Base-by-base conservation (phyloP, 2,329 filamentous ascomycete species). In the Magnaporthales sp. region DNA sequence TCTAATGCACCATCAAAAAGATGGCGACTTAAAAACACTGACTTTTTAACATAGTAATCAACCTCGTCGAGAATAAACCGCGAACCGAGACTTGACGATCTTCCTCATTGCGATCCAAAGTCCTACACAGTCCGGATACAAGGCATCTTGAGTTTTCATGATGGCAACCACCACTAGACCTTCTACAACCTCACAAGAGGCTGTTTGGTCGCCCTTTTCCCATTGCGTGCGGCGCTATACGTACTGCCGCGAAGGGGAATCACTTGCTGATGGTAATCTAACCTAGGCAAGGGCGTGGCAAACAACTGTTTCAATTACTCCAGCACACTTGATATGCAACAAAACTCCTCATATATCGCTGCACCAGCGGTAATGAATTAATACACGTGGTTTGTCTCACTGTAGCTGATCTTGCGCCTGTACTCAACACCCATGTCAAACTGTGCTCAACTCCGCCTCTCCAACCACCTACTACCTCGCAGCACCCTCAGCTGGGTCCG, bases 231-330 rank as follows among this genome's bases (percentile, higher is more conserved):
- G 74, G 72, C 76, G 79, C 81, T 79, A 77, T 68, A 75, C 67
- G 82, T 75, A 75, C 74, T 76, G 81, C 72, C 79, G 82, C 71
- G 79, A 83, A 80, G 84, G 84, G 84, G 81, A 75, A 68, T n/a
- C 26, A 22, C 15, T 19, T 46, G 38, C 15, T n/a, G 38, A 13
- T n/a, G 15, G 38, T 46, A 7, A 11, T 38, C 4, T 11, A 3
- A 32, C 19, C 19, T 38, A 5, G 32, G 5, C 11, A 15, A 38
- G n/a, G n/a, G n/a, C n/a, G n/a, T n/a, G n/a, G n/a, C n/a, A n/a
- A n/a, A n/a, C n/a, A n/a, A n/a, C n/a, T n/a, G n/a, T n/a, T n/a
- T n/a, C n/a, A n/a, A n/a, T n/a, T n/a, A n/a, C n/a, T n/a, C n/a
- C n/a, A n/a, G n/a, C n/a, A n/a, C n/a, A n/a, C n/a, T n/a, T n/a